Base-by-base conservation (phyloP, 1,139 yeast species). In the Geotrichum phurueaensis region DNA sequence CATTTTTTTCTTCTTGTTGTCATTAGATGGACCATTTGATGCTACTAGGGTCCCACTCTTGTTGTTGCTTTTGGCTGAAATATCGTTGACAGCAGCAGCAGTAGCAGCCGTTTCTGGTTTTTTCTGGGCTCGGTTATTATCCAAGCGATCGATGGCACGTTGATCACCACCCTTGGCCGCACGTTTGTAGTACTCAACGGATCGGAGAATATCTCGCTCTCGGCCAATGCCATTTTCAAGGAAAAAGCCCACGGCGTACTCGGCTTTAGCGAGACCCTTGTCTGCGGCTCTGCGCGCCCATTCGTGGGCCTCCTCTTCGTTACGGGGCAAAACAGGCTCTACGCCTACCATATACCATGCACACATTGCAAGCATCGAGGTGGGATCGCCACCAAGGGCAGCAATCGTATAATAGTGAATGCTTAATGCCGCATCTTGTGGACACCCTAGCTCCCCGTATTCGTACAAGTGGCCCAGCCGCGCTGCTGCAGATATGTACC, bases 321-420 rank as follows among this genome's bases (percentile, higher is more conserved):
- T 95, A 65, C 84, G 83, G 13, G 86, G 87, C 66, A 94, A 79
- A 62, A 85, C 84, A 22, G 94, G 92, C 51, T 88, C 94, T 51
- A 89, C 86, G 0, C 99, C 99, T 45, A 90, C 87, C 72, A 92
- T 79, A 72, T 91, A 94, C 98, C 98, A 94, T 1, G 97, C 97
- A 73, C 97, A 91, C 79, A 94, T 80, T 2, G 96, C 92, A 69
- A 92, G 79, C 96, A 92, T 94, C n/a, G 96, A 87, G 57, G 83
- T 85, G 0, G 96, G 83, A 72, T 94, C 96, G 6, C 97, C 97
- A 1, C 87, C 87, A 53, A 86, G 74, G 0, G 98, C 97, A 0
- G 96, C 96, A 67, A 88, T 86, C 0, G 97, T 91, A 73, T 90
- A 94, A 71, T 92, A 94, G 73, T 94, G 97, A 56, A 94, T 89